phyloP scores from a whole-genome alignment of 352 stramenopile species.

The Phytophthora ohioensis region DNA sequence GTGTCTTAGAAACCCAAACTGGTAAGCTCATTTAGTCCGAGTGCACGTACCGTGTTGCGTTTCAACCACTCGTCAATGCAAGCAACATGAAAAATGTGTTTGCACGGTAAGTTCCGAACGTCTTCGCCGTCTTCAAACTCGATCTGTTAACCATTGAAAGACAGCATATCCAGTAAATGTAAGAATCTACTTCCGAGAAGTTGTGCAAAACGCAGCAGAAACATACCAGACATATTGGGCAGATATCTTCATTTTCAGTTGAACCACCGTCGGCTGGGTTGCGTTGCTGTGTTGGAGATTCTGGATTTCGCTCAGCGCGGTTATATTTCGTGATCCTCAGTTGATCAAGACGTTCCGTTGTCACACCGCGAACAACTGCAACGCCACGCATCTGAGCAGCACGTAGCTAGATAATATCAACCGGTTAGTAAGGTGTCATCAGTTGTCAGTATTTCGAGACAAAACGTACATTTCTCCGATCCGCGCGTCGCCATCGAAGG shows the following conservation, averaged over 20 bases:
- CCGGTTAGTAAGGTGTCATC: not conserved
- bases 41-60: slow-evolving; percentile 82
- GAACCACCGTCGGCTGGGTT: not conserved
- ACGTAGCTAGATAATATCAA: slow-evolving; percentile 47
- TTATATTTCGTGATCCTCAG: slow-evolving; percentile 76
- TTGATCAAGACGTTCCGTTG: slow-evolving; percentile 68
- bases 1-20: too few species aligned
- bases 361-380: slow-evolving; percentile 58
- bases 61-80: slow-evolving; percentile 92
- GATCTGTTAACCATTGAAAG: slow-evolving; percentile 42
- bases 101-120: slow-evolving; percentile 81
- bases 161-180: slow-evolving; percentile 5
- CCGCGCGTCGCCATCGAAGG: slow-evolving; percentile 67
- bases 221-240: slow-evolving; percentile 77
- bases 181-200: not conserved
- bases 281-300: slow-evolving; percentile 22
- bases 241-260: slow-evolving; percentile 64
- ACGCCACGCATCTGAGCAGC: slow-evolving; percentile 54
- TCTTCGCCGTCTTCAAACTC: slow-evolving; percentile 83
- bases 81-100: slow-evolving; percentile 90
- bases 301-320: slow-evolving; percentile 36
- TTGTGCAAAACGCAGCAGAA: not conserved
- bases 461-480: slow-evolving; percentile 64
- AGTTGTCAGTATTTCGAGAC: not conserved
- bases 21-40: too few species aligned